These are phyloP conservation scores for Lentinula novae-zelandiae DNA, from an alignment of 1,284 basidiomycete species.

Conservation along the genomic window DNA sequence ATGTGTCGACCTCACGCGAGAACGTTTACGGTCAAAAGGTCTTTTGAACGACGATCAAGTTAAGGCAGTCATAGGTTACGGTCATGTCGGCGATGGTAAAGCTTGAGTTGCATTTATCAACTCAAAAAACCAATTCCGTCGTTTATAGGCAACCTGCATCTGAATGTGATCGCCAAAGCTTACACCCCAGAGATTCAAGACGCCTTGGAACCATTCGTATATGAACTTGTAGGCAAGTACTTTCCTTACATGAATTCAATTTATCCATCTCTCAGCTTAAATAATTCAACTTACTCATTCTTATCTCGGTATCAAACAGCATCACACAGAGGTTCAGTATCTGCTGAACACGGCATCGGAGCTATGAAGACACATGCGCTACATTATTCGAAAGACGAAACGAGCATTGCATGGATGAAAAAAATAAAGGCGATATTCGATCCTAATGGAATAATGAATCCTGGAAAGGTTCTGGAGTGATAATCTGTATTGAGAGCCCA, in stretches of 20 bases:
- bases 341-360: slow-evolving; percentile 96
- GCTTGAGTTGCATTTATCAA: slow-evolving; percentile 21
- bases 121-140: neutral
- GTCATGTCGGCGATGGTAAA: slow-evolving; percentile 93
- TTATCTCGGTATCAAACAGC: slow-evolving; percentile 31
- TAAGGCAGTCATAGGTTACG: slow-evolving; percentile 87
- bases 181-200: slow-evolving; percentile 85
- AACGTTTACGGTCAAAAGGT: slow-evolving; percentile 71
- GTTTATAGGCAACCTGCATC: slow-evolving; percentile 81
- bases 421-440: slow-evolving; percentile 91
- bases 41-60: slow-evolving; percentile 72
- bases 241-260: neutral
- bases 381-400: slow-evolving; percentile 80
- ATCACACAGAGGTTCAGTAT: slow-evolving; percentile 83
- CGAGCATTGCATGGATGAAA: slow-evolving; percentile 87
- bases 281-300: neutral
- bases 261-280: no score
- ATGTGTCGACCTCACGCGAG: slow-evolving; percentile 81
- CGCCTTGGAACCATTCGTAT: slow-evolving; percentile 93
- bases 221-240: slow-evolving; percentile 81
- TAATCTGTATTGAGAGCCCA: neutral
- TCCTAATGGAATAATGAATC: slow-evolving; percentile 89
- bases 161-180: slow-evolving; percentile 87
- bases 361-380: slow-evolving; percentile 93
- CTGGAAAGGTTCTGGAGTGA: slow-evolving; percentile 70